Evolutionary conservation across 2,329 filamentous ascomycete species (phyloP).

Genomic region (Penicillium concentricum): DNA sequence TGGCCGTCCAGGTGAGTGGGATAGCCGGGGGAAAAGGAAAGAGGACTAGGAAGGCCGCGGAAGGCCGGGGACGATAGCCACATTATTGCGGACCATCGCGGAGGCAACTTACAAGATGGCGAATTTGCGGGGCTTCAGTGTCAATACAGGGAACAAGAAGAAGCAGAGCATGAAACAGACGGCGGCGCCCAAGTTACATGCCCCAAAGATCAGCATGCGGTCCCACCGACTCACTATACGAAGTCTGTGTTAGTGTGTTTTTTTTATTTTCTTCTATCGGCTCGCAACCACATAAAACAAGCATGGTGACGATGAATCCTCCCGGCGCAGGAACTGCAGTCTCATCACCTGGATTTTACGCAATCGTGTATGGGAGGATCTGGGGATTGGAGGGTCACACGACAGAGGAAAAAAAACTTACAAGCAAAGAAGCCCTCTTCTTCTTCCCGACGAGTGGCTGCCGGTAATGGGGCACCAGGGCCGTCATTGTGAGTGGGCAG

Average conservation of each 20-base stretch:
- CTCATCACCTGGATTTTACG: conserved; percentile 34
- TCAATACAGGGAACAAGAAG: conserved; percentile 79
- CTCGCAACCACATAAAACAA: conserved; percentile 17
- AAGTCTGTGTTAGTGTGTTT: conserved; percentile 16
- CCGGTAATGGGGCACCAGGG: conserved; percentile 80
- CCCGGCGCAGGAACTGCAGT: conserved; percentile 41
- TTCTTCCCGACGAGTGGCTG: conserved; percentile 80
- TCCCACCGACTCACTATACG: conserved; percentile 92
- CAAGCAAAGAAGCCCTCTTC: conserved; percentile 93
- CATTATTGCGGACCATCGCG: conserved; percentile 5
- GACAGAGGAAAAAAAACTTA: conserved; percentile 58
- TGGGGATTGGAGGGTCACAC: conserved; percentile 14
- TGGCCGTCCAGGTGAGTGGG: conserved; percentile 2
- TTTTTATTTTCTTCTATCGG: conserved; percentile 19
- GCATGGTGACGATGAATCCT: conserved; percentile 17
- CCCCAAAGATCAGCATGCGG: conserved; percentile 84
- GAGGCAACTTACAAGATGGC: conserved; percentile 80
- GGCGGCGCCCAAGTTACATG: conserved; percentile 83
- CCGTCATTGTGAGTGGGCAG: conserved; percentile 76
- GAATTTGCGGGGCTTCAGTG: conserved; percentile 85
- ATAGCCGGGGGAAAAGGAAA: conserved; percentile 15
- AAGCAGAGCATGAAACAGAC: conserved; percentile 92
- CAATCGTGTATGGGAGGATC: conserved; percentile 12
- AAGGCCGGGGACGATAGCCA: conserved; percentile 1
- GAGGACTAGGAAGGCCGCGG: conserved; percentile 15